phyloP scores from a whole-genome alignment of 805 yeast genomes.

The Teunomyces atbi region DNA sequence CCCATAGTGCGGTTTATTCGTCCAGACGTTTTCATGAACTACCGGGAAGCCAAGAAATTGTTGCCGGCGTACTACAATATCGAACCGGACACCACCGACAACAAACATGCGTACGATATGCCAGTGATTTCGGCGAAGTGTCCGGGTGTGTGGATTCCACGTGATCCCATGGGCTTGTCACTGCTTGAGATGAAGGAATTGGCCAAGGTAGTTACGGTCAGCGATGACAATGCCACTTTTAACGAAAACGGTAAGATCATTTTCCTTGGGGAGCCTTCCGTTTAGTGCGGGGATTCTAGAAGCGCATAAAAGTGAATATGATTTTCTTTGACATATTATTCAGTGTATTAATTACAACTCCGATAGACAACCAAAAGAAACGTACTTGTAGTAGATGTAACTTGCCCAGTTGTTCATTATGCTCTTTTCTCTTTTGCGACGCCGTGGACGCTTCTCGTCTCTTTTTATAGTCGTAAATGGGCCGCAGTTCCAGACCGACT shows the following conservation, averaged over 20 bases:
- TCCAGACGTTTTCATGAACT: conserved; percentile 61
- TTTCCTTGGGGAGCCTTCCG: conserved; percentile 35
- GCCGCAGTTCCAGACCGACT: no score
- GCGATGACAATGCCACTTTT: conserved; percentile 67
- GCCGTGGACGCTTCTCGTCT: no score
- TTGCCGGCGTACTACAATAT: conserved; percentile 36
- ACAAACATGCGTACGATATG: conserved; percentile 65
- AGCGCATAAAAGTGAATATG: not conserved
- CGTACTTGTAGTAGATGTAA: no score
- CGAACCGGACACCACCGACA: conserved; percentile 44
- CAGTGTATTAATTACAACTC: no score
- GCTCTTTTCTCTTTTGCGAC: no score
- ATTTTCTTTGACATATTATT: not conserved
- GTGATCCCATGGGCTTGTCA: conserved; percentile 83
- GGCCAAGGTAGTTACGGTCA: conserved; percentile 53
- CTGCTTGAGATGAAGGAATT: conserved; percentile 55
- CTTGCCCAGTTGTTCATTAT: no score
- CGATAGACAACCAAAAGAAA: no score
- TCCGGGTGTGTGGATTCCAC: conserved; percentile 91
- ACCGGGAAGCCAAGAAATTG: conserved; percentile 29
- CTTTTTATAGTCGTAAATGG: no score
- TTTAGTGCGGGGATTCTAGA: conserved; percentile 5
- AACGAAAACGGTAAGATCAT: conserved; percentile 30
- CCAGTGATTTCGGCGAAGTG: conserved; percentile 70
- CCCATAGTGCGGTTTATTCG: conserved; percentile 48